Evolutionary conservation across 768 basidiomycete species (phyloP).

Genomic region (Amanita subjunquillea): DNA sequence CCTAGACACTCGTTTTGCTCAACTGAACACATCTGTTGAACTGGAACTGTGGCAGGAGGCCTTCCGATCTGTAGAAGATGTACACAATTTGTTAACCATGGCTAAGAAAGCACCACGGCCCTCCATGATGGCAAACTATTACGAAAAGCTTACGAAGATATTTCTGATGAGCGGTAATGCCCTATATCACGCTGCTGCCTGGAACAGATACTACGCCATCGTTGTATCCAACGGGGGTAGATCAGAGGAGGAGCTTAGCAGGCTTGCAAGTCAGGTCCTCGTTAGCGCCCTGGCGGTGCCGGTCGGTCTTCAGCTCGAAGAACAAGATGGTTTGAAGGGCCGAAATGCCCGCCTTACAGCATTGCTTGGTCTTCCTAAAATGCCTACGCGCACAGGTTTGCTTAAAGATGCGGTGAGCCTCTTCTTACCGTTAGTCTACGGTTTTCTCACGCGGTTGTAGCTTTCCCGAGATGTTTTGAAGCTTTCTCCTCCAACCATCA

Average conservation of each 20-base stretch:
- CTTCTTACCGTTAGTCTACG: not conserved
- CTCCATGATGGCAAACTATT: slow-evolving; percentile 98
- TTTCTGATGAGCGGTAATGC: slow-evolving; percentile 94
- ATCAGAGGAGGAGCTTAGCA: slow-evolving; percentile 65
- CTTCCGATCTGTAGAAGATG: slow-evolving; percentile 96
- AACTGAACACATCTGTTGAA: slow-evolving; percentile 93
- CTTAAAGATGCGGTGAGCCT: slow-evolving; percentile 75
- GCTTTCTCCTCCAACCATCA: slow-evolving; percentile 63
- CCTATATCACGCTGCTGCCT: slow-evolving; percentile 93
- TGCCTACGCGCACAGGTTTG: slow-evolving; percentile 80
- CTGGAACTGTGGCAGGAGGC: slow-evolving; percentile 99
- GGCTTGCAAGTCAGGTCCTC: slow-evolving; percentile 85
- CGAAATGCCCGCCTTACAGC: slow-evolving; percentile 75
- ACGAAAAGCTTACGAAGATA: slow-evolving; percentile 94
- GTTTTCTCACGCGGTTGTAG: slow-evolving; percentile 24
- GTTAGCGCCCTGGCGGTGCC: slow-evolving; percentile 91
- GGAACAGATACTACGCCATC: slow-evolving; percentile 76
- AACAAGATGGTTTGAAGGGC: slow-evolving; percentile 39
- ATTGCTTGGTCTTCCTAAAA: slow-evolving; percentile 71
- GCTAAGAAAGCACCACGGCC: slow-evolving; percentile 89
- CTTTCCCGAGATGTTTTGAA: slow-evolving; percentile 77
- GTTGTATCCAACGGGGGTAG: slow-evolving; percentile 65
- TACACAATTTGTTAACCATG: slow-evolving; percentile 90
- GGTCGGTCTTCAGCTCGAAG: slow-evolving; percentile 48
- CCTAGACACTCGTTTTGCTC: slow-evolving; percentile 93